A percentile compares a stretch with the other conserved stretches of the same genome.
Conservation (phyloP, 768 basidiomycete genomes). For the Gloeopeniophorella convolvens region DNA sequence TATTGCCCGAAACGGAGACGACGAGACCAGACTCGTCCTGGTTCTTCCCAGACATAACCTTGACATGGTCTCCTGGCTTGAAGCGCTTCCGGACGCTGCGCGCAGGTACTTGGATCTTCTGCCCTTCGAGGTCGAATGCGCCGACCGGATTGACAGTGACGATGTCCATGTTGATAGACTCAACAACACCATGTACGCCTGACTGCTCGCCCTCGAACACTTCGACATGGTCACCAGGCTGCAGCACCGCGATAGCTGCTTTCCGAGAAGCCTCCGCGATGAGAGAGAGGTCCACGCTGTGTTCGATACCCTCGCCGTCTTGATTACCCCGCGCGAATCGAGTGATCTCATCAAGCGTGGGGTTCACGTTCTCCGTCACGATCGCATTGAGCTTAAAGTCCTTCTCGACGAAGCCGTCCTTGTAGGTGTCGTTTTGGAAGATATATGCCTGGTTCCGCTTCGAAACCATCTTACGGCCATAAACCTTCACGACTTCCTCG, state of each 20-base stretch:
- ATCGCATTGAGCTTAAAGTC: slow-evolving; percentile 81
- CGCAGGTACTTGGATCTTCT: slow-evolving; percentile 80
- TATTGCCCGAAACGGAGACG: slow-evolving; percentile 81
- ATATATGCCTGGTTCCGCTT: slow-evolving; percentile 72
- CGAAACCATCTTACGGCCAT: slow-evolving; percentile 69
- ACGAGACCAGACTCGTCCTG: slow-evolving; percentile 95
- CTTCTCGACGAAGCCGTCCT: slow-evolving; percentile 93
- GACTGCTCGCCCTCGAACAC: slow-evolving; percentile 96
- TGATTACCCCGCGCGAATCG: slow-evolving; percentile 77
- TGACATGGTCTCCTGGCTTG: slow-evolving; percentile 97
- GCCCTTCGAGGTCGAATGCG: slow-evolving; percentile 71
- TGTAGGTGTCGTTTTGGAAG: slow-evolving; percentile 91
- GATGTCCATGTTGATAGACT: slow-evolving; percentile 80
- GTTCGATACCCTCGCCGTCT: slow-evolving; percentile 51
- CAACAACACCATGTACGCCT: slow-evolving; percentile 88
- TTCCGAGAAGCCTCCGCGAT: slow-evolving; percentile 91
- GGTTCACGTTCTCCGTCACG: slow-evolving; percentile 83
- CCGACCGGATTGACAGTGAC: slow-evolving; percentile 78
- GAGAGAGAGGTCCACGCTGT: slow-evolving; percentile 77
- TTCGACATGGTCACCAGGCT: slow-evolving; percentile 96
- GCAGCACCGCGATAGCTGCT: slow-evolving; percentile 87
- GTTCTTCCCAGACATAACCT: slow-evolving; percentile 95
- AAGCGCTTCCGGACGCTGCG: slow-evolving; percentile 91
- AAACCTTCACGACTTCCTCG: slow-evolving; percentile 86
- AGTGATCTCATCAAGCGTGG: slow-evolving; percentile 94